A percentile compares a stretch with the other conserved stretches of the same genome.
Conservation (phyloP, 495 filamentous ascomycete species). For the Penicillium ucsense region DNA sequence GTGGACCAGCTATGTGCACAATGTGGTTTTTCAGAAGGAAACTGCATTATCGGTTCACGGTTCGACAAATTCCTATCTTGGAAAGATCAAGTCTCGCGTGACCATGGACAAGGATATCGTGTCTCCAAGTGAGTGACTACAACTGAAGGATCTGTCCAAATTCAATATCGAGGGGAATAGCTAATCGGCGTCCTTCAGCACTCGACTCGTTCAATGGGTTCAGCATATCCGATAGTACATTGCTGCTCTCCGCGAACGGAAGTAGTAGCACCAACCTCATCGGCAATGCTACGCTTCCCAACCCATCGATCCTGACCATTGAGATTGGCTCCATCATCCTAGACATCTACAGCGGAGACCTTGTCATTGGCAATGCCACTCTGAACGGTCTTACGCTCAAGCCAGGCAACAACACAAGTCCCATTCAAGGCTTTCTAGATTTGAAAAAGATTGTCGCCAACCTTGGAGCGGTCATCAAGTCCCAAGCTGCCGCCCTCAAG, state of each 20-base stretch:
- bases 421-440: slow-evolving; percentile 35
- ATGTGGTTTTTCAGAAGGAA: slow-evolving; percentile 22
- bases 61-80: slow-evolving; percentile 26
- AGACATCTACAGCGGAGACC: slow-evolving; percentile 23
- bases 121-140: slow-evolving; percentile 20
- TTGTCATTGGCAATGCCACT: slow-evolving; percentile 43
- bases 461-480: slow-evolving; percentile 16
- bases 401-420: slow-evolving; percentile 49
- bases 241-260: slow-evolving; percentile 15
- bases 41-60: slow-evolving; percentile 21
- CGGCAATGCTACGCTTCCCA: slow-evolving; percentile 28
- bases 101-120: slow-evolving; percentile 28
- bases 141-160: too few species aligned
- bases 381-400: slow-evolving; percentile 47
- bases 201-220: slow-evolving; percentile 22
- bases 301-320: slow-evolving; percentile 28
- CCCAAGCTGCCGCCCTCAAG: slow-evolving; percentile 19
- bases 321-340: slow-evolving; percentile 29
- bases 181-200: slow-evolving; percentile 10
- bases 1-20: slow-evolving; percentile 27
- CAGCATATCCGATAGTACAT: slow-evolving; percentile 13
- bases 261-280: slow-evolving; percentile 22
- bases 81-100: slow-evolving; percentile 24
- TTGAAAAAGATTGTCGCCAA: slow-evolving; percentile 21
- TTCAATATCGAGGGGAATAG: background rate